phyloP scores from a whole-genome alignment of 163 green algal species.

The Trebouxia gelatinosa region DNA sequence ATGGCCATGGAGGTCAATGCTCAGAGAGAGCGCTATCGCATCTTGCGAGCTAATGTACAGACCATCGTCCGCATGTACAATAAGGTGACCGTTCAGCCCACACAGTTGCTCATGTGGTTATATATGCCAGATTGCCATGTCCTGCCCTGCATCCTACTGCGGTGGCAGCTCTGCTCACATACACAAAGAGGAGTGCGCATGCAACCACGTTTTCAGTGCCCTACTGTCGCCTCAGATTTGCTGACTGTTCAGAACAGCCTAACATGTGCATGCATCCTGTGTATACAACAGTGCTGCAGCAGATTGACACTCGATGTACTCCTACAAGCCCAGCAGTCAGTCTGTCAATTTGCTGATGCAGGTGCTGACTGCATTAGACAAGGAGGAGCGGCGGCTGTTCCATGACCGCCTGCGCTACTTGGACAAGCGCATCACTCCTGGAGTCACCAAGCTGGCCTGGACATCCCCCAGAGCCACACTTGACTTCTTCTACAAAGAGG shows the following conservation, averaged over 20 bases:
- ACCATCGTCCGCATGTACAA: constrained; percentile 81
- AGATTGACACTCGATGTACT: too few relatives aligned
- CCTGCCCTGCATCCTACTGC: background rate
- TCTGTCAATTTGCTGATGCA: too few relatives aligned
- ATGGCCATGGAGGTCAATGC: constrained; percentile 82
- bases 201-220: too few relatives aligned
- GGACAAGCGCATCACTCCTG: constrained; percentile 78
- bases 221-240: too few relatives aligned
- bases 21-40: constrained; percentile 79
- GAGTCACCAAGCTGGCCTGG: constrained; percentile 81
- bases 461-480: constrained; percentile 61
- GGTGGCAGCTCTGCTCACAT: background rate
- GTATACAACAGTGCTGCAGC: too few relatives aligned
- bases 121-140: background rate
- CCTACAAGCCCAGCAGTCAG: too few relatives aligned
- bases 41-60: constrained; percentile 77
- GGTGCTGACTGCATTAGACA: constrained; percentile 72
- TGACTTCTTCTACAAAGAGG: constrained; percentile 84
- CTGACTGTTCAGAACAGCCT: too few relatives aligned
- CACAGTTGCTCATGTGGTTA: background rate
- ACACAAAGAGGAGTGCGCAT: too few relatives aligned
- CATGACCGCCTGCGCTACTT: constrained; percentile 81
- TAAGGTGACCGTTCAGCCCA: constrained; percentile 40
- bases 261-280: too few relatives aligned
- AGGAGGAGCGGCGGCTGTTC: constrained; percentile 79